Conservation (phyloP, 2,329 filamentous ascomycete genomes). For the Talaromyces sp. region DNA sequence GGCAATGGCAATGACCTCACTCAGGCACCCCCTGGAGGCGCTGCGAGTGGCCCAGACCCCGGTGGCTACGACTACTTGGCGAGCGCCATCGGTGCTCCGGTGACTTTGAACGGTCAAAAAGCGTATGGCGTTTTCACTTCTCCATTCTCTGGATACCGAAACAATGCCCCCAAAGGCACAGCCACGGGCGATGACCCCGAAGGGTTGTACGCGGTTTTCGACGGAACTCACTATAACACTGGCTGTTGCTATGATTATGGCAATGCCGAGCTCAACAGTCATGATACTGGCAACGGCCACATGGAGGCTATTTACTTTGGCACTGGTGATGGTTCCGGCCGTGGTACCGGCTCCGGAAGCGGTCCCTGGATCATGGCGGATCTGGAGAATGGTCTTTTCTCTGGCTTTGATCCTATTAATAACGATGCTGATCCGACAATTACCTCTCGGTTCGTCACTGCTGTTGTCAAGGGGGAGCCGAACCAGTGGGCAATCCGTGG, state of each 20-base stretch:
- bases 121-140: constrained; percentile 9
- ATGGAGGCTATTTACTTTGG: constrained; percentile 11
- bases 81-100: constrained; percentile 4
- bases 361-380: constrained; percentile 11
- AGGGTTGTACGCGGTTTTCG: constrained; percentile 7
- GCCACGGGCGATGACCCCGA: constrained; percentile 5
- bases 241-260: constrained; percentile 7
- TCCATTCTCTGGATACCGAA: constrained; percentile 6
- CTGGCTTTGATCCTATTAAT: constrained; percentile 7
- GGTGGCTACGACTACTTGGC: constrained; percentile 8
- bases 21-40: constrained; percentile 6
- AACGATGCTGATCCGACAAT: constrained; percentile 6
- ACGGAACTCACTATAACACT: constrained; percentile 8
- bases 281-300: constrained; percentile 8
- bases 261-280: constrained; percentile 2
- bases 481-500: constrained; percentile 9
- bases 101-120: constrained; percentile 6
- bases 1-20: constrained; percentile 6
- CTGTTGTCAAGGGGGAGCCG: constrained; percentile 4
- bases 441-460: constrained; percentile 6
- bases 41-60: constrained; percentile 1
- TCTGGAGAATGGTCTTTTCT: constrained; percentile 8
- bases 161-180: neutral
- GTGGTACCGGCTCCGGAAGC: constrained; percentile 4
- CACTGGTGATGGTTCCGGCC: constrained; percentile 7